phyloP scores from a whole-genome alignment of 345 rosid genomes.

The Citrus sinensis region DNA sequence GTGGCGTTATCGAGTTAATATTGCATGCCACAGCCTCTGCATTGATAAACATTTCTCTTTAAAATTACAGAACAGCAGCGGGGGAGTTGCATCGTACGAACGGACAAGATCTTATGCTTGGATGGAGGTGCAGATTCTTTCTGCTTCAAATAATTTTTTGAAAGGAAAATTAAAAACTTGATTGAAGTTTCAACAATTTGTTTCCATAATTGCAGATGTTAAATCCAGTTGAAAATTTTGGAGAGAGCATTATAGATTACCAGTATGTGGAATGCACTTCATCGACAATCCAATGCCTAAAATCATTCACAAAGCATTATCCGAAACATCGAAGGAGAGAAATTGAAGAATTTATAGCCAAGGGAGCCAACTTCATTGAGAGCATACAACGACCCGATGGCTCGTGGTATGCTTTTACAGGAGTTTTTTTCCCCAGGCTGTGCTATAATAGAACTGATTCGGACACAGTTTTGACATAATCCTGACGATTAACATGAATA shows the following conservation, averaged over 20 bases:
- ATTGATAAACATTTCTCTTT: neutral
- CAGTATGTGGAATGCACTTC: neutral
- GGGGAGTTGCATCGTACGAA: neutral
- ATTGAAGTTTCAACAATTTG: neutral
- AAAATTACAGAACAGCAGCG: neutral
- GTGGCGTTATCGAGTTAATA: neutral
- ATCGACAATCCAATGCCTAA: neutral
- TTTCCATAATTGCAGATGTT: neutral
- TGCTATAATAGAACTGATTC: neutral
- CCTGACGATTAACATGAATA: too few species aligned
- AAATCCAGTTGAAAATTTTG: neutral
- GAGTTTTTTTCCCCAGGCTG: too few species aligned
- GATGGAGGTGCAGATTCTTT: neutral
- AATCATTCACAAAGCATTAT: neutral
- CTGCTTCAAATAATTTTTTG: neutral
- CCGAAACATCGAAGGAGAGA: neutral
- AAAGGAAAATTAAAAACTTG: neutral
- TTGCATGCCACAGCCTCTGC: neutral
- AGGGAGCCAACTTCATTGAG: neutral
- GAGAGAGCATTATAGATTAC: neutral
- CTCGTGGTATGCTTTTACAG: neutral
- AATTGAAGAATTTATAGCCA: neutral
- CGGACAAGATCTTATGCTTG: neutral
- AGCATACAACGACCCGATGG: neutral
- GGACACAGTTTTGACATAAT: too few species aligned